phyloP scores from a whole-genome alignment of 306 rosid species.

The barrel medic (Medicago truncatula) region MtrunA17r5.0-ANR NC_053048.1:32808001-32808500 shows the following conservation, averaged over 20 bases:
- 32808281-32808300: conserved; percentile 36
- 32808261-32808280: conserved; percentile 13
- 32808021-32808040: conserved; percentile 11
- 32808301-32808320: conserved; percentile 27
- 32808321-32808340: conserved; percentile 11
- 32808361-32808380: conserved; percentile 39
- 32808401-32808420: conserved; percentile 43
- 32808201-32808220: neutral
- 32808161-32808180: conserved; percentile 20
- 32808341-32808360: conserved; percentile 20
- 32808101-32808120: neutral
- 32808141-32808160: conserved; percentile 32
- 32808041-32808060: conserved; percentile 15
- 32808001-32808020: neutral
- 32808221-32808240: neutral
- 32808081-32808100: conserved; percentile 25
- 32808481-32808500: conserved; percentile 13
- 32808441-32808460: conserved; percentile 57
- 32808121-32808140: conserved; percentile 29
- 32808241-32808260: neutral
- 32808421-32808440: conserved; percentile 56
- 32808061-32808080: conserved; percentile 28
- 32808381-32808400: conserved; percentile 42
- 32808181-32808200: conserved; percentile 19
- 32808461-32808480: conserved; percentile 55